Evolutionary conservation across 2,329 filamentous ascomycete species (phyloP), one percentile per base, ranked within the genome.

Genomic region (Colletotrichum karsti): DNA sequence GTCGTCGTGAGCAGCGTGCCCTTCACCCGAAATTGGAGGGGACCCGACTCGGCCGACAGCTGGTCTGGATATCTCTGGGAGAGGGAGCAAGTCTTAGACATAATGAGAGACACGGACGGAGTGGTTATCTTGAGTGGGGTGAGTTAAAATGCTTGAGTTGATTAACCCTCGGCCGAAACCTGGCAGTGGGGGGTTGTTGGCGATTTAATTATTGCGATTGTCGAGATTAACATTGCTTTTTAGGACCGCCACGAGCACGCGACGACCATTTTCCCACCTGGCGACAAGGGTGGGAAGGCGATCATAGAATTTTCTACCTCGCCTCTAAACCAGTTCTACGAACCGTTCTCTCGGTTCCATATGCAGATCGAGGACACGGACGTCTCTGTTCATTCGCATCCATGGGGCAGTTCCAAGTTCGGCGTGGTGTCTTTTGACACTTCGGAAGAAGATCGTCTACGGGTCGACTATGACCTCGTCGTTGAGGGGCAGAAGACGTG

Each of bases 11-110:
- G 87, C 59, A 88, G 87, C 61, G 88, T 92, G 1, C 90, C 90
- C 0, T 92, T 92, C 76, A 92, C 90, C 2, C 90, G 90, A 74
- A 93, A 92, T 74, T 93, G 90, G 91, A 87, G 85, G 62, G 88
- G 88, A 18, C 69, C 70, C 10, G 86, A 84, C 1, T 55, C 68
- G 30, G 81, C 86, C 53, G 90, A 92, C 72, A 92, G 90, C 7
- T 93, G 91, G 90, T 88, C 87, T 30, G 90, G 90, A 0, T 91
- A 90, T 73, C 80, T 91, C 2, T 78, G 83, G 69, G 91, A 93
- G 77, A 87, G 90, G 4, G 83, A 84, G 46, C 79, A 78, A 35
- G 84, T 92, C 48, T 85, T 92, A 20, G 87, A 91, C 72, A 85
- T 87, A 3, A 91, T 91, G 79, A 91, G 90, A 87, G 84, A 84